Conservation (phyloP, 257 asterid species). For the Solanum microdontum region DNA sequence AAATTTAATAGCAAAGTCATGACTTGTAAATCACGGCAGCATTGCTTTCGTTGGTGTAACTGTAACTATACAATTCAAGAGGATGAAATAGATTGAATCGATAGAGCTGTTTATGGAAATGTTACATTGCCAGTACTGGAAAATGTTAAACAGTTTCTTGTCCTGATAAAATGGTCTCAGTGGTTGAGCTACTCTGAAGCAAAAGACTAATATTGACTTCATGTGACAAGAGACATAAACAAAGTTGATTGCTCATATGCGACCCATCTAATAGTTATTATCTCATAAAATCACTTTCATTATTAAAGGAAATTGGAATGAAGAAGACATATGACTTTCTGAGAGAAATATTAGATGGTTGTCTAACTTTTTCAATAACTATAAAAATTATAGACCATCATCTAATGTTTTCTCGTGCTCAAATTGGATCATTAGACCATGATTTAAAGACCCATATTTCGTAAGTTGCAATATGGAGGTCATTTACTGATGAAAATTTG, state of each 20-base stretch:
- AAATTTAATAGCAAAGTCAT: neutral
- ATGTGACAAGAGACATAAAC: neutral
- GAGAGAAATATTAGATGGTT: neutral
- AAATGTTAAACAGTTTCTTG: neutral
- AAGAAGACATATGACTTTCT: neutral
- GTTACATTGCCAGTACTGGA: neutral
- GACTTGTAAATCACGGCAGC: neutral
- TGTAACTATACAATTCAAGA: neutral
- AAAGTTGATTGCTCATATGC: neutral
- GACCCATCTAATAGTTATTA: no score
- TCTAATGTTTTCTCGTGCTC: neutral
- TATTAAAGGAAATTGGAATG: neutral
- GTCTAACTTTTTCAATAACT: neutral
- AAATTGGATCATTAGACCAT: neutral
- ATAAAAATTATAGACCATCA: neutral
- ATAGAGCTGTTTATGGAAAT: neutral
- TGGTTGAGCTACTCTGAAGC: neutral
- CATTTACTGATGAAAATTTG: neutral
- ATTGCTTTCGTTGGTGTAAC: neutral
- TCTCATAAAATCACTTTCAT: neutral
- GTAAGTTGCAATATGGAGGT: neutral
- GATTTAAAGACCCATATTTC: neutral
- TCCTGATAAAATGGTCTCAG: neutral
- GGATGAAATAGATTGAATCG: neutral
- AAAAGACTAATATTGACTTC: neutral